Evolutionary conservation across 2,329 filamentous ascomycete genomes (phyloP).

Genomic region (Ascochyta rabiei): DNA sequence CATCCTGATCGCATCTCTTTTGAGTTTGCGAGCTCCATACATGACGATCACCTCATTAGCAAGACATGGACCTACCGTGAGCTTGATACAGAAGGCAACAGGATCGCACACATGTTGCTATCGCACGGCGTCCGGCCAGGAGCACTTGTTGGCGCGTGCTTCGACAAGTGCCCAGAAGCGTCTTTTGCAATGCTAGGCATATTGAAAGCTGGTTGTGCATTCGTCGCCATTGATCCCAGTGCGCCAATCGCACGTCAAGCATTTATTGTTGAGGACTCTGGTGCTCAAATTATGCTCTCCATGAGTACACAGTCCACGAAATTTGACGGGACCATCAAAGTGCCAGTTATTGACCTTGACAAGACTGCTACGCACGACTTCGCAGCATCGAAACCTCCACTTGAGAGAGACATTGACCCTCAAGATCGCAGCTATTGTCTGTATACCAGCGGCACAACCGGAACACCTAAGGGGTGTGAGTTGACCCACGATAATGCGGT

Average conservation of each 20-base stretch:
- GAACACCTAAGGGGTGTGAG: conserved; percentile 84
- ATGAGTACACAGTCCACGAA: conserved; percentile 53
- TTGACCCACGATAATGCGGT: conserved; percentile 88
- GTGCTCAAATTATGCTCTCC: conserved; percentile 67
- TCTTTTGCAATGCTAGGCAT: conserved; percentile 83
- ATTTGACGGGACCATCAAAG: conserved; percentile 40
- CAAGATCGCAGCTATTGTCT: conserved; percentile 78
- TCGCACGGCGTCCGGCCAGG: conserved; percentile 59
- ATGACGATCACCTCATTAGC: conserved; percentile 53
- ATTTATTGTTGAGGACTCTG: conserved; percentile 79
- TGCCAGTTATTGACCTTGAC: conserved; percentile 57
- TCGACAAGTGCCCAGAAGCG: conserved; percentile 83
- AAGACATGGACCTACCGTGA: conserved; percentile 75
- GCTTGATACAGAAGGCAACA: conserved; percentile 73
- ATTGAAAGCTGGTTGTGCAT: conserved; percentile 80
- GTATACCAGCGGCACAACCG: conserved; percentile 87
- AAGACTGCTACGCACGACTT: conserved; percentile 44
- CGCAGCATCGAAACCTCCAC: conserved; percentile 41
- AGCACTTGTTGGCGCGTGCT: conserved; percentile 74
- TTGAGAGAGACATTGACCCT: conserved; percentile 41
- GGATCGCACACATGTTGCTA: conserved; percentile 69
- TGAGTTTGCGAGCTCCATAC: conserved; percentile 71
- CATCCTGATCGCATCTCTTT: conserved; percentile 70
- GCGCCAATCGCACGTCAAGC: conserved; percentile 75
- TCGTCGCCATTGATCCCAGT: conserved; percentile 77